Evolutionary conservation across 2,329 filamentous ascomycete genomes (phyloP), one percentile per base, ranked within the genome.

Genomic region (Cercospora nicotianae): DNA sequence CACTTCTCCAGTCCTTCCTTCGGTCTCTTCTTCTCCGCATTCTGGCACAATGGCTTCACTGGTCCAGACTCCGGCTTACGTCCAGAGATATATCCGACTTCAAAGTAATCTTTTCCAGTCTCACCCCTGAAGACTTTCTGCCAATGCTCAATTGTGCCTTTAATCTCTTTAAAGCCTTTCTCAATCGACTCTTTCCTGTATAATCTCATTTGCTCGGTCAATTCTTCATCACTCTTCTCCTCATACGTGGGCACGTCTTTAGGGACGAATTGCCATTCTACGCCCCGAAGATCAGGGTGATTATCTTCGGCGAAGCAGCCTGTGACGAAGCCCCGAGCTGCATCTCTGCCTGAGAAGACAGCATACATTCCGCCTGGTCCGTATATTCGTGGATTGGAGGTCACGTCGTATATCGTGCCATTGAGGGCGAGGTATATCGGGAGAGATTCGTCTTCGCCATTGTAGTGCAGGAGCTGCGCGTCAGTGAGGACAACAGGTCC

Each of bases 341-440:
- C 94, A 80, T 99, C 95, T 70, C 86, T 86, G 69, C 94, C 95
- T 0, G 93, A 88, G 79, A 99, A 97, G 81, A 91, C 90, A 75
- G 89, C 86, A 84, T 99, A 99, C 42, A 88, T 89, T 4, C 94
- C 95, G 30, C 93, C 93, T 0, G 94, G 86, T 80, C 73, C 87
- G 84, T 85, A 85, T 67, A 77, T 71, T 31, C 72, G 71, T 9
- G 78, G 79, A 64, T 89, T 89, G 31, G 85, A 81, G n/a, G 87
- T 87, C 48, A 96, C 92, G 80, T 96, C 92, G 85, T 91, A 95
- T 81, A 96, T 91, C 67, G 88, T 91, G 76, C 91, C 90, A 82
- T 95, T 94, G 75, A 99, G 89, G 70, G 93, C 93, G 65, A 99
- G 87, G 83, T 97, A 96, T 78, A 98, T 88, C 6, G 95, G 95